Evolutionary conservation across 2,329 filamentous ascomycete genomes (phyloP), one percentile per base, ranked within the genome.

Genomic region (Colletotrichum sp.): DNA sequence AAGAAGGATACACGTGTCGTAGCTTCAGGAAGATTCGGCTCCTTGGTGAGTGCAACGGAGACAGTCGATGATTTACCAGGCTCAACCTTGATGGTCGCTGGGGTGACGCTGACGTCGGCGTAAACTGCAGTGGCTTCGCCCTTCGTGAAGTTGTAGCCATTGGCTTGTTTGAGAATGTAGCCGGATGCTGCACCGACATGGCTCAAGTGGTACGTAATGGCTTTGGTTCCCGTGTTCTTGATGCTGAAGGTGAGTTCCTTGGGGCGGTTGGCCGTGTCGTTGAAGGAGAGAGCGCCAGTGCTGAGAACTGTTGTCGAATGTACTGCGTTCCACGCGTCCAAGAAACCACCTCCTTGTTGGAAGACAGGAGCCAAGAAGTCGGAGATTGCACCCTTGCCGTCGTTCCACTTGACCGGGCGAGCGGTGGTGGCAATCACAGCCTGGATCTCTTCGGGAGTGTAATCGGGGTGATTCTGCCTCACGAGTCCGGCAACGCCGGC

Each of bases 281-380:
- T 87, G 76, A 87, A 84, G 15, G 82, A 80, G 26, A 87, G 80
- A 32, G 81, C 83, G 13, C 81, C 80, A 2, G 82, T 80, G 39
- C 80, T 81, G 39, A 87, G 78, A 8, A 82, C 67, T 3, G 82
- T 84, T 2, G 78, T 82, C 3, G 83, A 79, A 60, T 85, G 80
- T 15, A 85, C 81, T 9, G 83, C 82, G 49, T 84, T 81, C 74
- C 81, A 83, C 7, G 84, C 84, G 36, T 86, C 81, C 24, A 86
- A 79, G 6, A 86, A 81, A 24, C 85, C 85, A 66, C 79, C 84
- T 68, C 85, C 85, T 77, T 86, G 84, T 57, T 87, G 85, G 10
- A 83, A 80, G 13, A 85, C 82, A 4, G 85, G 84, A 13, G 78
- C 78, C 6, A 79, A 10, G 26, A 76, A 68, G 3, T 70, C 57